Percentiles rank a stretch among this genome's conserved stretches.
phyloP scores from a whole-genome alignment of 768 basidiomycete genomes.

The Mycena vulgaris region DNA sequence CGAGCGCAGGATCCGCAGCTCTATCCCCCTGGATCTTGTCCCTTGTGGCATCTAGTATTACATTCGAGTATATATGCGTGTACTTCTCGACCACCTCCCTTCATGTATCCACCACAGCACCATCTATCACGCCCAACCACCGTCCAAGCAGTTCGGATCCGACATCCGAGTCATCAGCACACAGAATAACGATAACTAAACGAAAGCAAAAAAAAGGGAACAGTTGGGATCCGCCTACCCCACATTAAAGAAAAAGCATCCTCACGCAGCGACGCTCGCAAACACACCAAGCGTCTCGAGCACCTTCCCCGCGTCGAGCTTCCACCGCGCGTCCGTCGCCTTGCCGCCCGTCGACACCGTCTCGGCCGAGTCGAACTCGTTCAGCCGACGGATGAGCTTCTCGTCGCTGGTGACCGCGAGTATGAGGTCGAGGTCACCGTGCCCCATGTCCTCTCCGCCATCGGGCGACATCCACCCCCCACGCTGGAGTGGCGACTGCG shows the following conservation, averaged over 20 bases:
- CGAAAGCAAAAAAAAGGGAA: background rate
- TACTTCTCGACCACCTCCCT: no score
- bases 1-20: no score
- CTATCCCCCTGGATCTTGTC: no score
- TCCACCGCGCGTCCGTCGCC: slow-evolving; percentile 87
- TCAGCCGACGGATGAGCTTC: slow-evolving; percentile 81
- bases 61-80: no score
- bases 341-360: slow-evolving; percentile 82
- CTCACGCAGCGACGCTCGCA: slow-evolving; percentile 35
- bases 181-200: slow-evolving; percentile 42
- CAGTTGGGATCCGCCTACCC: slow-evolving; percentile 1
- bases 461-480: slow-evolving; percentile 62
- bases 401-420: slow-evolving; percentile 75
- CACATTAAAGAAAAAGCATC: slow-evolving; percentile 4
- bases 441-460: slow-evolving; percentile 50
- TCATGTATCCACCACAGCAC: no score
- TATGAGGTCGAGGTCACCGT: slow-evolving; percentile 41
- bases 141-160: background rate
- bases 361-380: slow-evolving; percentile 81
- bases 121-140: no score
- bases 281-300: slow-evolving; percentile 41
- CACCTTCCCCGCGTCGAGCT: slow-evolving; percentile 56
- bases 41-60: no score
- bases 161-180: slow-evolving; percentile 7
- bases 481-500: slow-evolving; percentile 54